Evolutionary conservation across 148 eudicot genomes (phyloP), one percentile per base, ranked within the genome.

Genomic region (Beta vulgaris): DNA sequence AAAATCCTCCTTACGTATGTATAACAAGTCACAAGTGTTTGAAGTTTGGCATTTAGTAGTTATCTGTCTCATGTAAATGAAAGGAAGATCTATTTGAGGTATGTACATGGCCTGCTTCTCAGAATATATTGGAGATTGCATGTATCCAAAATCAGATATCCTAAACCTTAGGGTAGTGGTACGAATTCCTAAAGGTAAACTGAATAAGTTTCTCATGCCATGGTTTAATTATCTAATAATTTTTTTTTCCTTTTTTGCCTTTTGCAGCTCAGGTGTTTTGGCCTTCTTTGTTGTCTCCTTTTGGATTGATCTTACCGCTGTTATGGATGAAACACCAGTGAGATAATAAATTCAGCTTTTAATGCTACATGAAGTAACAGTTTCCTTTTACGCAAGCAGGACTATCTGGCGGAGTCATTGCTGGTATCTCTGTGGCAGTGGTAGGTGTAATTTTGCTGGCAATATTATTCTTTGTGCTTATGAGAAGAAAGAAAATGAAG

Each of bases 361-460:
- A 21, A 72, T 76, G 53, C 66, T 65, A 63, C 37, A 37, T 37
- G 40, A 76, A 71, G 71, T 76, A 80, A 63, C 34, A 35, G 23
- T 72, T 36, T 75, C 54, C 74, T 72, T 82, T 59, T 36, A 12
- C 51, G 62, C 74, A 73, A 82, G 79, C 86, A 88, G 95, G 95
- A 72, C 53, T 72, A 39, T 85, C 90, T 35, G 55, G 82, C 78
- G 92, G 85, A 79, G 86, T 77, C 67, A 79, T 88, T 66, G 92
- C 84, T 77, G 92, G 86, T 34, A 76, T 88, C 81, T 39, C 73
- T 42, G 77, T 85, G 39, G 91, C 81, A 60, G 87, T 68, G 21
- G 61, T 85, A 71, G 86, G 51, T 72, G 84, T 62, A 67, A 69
- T 86, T 32, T 13, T 80, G 35, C 57, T 85, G 73, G 87, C 83